These are phyloP conservation scores for Glutinoglossum americanum DNA, from an alignment of 495 filamentous ascomycete genomes.

Conservation along the genomic window DNA sequence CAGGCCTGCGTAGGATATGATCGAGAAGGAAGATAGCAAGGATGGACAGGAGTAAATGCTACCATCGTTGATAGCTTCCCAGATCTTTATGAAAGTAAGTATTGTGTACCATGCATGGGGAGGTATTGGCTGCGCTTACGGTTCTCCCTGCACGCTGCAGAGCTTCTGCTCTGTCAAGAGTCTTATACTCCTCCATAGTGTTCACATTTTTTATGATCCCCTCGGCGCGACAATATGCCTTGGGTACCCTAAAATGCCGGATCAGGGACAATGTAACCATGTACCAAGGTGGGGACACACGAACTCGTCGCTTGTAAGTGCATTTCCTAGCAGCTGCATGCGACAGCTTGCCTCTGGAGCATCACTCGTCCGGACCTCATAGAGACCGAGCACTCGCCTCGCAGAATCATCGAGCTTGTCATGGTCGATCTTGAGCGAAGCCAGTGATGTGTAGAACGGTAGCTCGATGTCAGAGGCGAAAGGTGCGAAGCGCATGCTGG, in stretches of 20 bases:
- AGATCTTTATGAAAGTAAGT: constrained; percentile 35
- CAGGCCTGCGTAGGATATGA: constrained; percentile 85
- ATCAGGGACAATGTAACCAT: constrained; percentile 6
- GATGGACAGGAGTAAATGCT: constrained; percentile 90
- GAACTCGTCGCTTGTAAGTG: constrained; percentile 64
- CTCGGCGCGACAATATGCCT: constrained; percentile 59
- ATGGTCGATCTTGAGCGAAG: constrained; percentile 80
- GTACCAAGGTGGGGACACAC: constrained; percentile 13
- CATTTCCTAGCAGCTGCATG: constrained; percentile 76
- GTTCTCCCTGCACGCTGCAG: constrained; percentile 53
- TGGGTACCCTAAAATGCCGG: constrained; percentile 42
- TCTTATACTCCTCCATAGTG: constrained; percentile 81
- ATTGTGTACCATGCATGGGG: background rate
- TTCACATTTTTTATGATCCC: constrained; percentile 92
- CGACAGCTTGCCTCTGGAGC: constrained; percentile 48
- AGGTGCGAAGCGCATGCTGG: constrained; percentile 42
- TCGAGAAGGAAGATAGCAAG: constrained; percentile 63
- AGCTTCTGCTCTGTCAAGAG: constrained; percentile 45
- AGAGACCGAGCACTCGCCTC: constrained; percentile 66
- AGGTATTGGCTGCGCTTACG: constrained; percentile 26
- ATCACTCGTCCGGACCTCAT: constrained; percentile 55
- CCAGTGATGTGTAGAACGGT: constrained; percentile 78
- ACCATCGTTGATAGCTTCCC: constrained; percentile 91
- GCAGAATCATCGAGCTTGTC: constrained; percentile 89
- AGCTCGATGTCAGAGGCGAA: constrained; percentile 89